Evolutionary conservation across 176 grass and related monocot genomes (phyloP), one percentile per base, ranked within the genome.

Genomic region (Carex cristatella): DNA sequence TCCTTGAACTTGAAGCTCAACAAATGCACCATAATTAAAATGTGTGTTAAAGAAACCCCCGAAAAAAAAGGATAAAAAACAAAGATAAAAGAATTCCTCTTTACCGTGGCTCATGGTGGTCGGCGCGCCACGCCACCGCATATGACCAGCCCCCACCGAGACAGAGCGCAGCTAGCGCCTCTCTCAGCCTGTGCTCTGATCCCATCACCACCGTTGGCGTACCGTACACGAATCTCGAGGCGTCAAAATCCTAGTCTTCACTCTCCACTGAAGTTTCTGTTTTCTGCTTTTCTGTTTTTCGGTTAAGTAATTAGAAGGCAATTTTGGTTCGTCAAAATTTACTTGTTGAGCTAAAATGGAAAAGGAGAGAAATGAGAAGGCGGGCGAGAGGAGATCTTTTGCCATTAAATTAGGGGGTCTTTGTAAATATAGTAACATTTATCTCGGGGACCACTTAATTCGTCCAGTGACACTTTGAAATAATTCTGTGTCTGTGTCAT

Each of bases 81-180:
- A 33, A 61, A 74, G 10, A 6, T 32, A n/a, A 59, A 31, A 66
- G 13, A 55, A 40, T 40, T 40, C 38, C 38, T 40, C 38, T 40
- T 70, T 88, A 98, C 95, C 91, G 79, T 28, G 92, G 88, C 65
- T 98, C 91, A 62, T 89, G 85, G 56, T 84, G 86, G 88, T 94
- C 89, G 79, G 89, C 89, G 83, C 89, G 85, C 95, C 95, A 98
- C 71, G 92, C 87, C 79, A 92, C 88, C 16, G 75, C 92, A 88
- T 98, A 98, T 54, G 91, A 93, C 95, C 95, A 98, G n/a, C 93
- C 88, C 5, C 91, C 89, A 82, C 89, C 75, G 57, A 85, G 80
- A 85, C 95, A 98, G 49, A 98, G 89, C 69, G 69, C 84, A 32
- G 42, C 91, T 72, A 98, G 91, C 42, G 83, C 80, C 66, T 55